Conservation (phyloP, 306 rosid species). For the Styphnolobium japonicum region DNA sequence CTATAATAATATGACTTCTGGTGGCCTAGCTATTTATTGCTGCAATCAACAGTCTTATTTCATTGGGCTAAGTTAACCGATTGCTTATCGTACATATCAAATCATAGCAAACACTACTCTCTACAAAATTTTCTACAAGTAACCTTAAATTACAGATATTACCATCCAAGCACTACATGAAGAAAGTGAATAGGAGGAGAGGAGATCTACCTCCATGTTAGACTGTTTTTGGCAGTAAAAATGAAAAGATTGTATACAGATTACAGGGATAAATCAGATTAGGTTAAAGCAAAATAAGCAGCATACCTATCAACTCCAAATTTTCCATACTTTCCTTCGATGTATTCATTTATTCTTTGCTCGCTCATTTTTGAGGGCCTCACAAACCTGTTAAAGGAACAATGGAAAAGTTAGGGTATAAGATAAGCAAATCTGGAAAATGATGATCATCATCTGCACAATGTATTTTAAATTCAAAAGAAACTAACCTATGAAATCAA, state of each 20-base stretch:
- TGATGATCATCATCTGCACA: not conserved
- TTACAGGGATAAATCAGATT: constrained; percentile 9
- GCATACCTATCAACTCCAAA: constrained; percentile 87
- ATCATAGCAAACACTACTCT: constrained; percentile 4
- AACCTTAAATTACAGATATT: constrained; percentile 2
- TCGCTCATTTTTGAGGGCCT: constrained; percentile 80
- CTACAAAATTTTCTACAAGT: not conserved
- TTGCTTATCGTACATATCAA: not conserved
- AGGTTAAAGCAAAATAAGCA: constrained; percentile 13
- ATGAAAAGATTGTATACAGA: not conserved
- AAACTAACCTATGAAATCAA: constrained; percentile 15
- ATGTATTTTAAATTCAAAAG: not conserved
- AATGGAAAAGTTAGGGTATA: not conserved
- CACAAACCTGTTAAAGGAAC: constrained; percentile 67
- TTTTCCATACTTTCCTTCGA: constrained; percentile 90
- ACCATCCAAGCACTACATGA: not conserved
- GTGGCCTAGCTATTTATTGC: not conserved
- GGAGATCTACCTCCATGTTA: not conserved
- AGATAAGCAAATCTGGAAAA: not conserved
- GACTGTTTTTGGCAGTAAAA: not conserved
- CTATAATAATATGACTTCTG: not conserved
- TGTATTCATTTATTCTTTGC: constrained; percentile 67
- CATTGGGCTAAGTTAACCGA: not conserved
- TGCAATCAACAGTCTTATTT: not conserved
- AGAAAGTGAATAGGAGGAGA: not conserved